A percentile compares a stretch with the other conserved stretches of the same genome.
Evolutionary conservation across 1,284 basidiomycete species (phyloP).

Genomic region (Leccinum huronense): DNA sequence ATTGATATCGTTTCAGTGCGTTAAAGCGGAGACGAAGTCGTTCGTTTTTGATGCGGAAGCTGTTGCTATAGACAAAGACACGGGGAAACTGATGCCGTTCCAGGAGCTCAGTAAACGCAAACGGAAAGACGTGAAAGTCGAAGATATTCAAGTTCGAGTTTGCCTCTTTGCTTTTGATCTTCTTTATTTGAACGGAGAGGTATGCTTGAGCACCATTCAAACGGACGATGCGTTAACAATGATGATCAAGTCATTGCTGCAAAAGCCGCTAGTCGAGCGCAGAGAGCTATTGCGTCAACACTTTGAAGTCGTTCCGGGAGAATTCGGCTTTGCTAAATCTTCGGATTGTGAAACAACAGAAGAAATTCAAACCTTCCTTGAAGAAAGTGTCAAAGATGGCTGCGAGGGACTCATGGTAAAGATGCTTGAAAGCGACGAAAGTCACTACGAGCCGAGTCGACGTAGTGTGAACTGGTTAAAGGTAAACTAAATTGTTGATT

Average conservation of each 20-base stretch:
- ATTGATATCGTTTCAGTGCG: slow-evolving; percentile 54
- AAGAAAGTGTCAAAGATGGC: slow-evolving; percentile 95
- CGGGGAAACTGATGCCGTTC: slow-evolving; percentile 89
- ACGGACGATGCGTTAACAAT: slow-evolving; percentile 3
- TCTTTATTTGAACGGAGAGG: slow-evolving; percentile 92
- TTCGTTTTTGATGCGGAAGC: slow-evolving; percentile 97
- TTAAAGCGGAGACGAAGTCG: slow-evolving; percentile 77
- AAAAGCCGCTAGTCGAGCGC: slow-evolving; percentile 69
- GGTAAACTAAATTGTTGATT: slow-evolving; percentile 43
- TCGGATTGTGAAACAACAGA: slow-evolving; percentile 90
- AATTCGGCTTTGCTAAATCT: slow-evolving; percentile 91
- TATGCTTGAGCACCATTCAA: slow-evolving; percentile 36
- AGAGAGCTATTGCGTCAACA: slow-evolving; percentile 75
- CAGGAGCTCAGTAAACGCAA: slow-evolving; percentile 95
- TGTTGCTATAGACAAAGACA: slow-evolving; percentile 89
- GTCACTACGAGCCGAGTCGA: slow-evolving; percentile 93
- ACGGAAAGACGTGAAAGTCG: slow-evolving; percentile 95
- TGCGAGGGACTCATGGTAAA: slow-evolving; percentile 99
- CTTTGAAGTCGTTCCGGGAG: slow-evolving; percentile 81
- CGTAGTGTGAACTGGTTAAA: slow-evolving; percentile 98
- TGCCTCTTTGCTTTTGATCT: slow-evolving; percentile 96
- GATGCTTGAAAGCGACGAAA: slow-evolving; percentile 89
- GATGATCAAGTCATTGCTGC: slow-evolving; percentile 57
- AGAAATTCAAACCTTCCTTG: slow-evolving; percentile 93
- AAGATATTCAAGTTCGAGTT: slow-evolving; percentile 94